Evolutionary conservation across 139 green algal genomes (phyloP), one percentile per base, ranked within the genome.

Genomic region (Coccomyxa sp.): DNA sequence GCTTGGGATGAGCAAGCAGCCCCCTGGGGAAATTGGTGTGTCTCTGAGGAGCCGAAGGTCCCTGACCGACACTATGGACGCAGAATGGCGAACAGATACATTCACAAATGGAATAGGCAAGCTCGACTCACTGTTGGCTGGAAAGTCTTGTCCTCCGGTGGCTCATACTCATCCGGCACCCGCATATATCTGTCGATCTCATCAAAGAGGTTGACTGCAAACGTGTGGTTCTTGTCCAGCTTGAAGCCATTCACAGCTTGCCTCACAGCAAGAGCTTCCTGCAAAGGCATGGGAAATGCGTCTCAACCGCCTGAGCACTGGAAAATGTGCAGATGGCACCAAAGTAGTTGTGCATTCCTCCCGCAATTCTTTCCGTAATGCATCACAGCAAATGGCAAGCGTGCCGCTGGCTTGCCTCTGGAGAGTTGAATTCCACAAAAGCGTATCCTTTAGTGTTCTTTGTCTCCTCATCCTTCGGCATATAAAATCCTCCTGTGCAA

Each of bases 161-260:
- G 76, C 68, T 79, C 80, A 79, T 95, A 96, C 82, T 89, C 79
- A 15, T 94, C 91, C 21, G 92, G 87, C 28, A 94, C 88, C 58
- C 82, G 81, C 59, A 79, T 82, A 28, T 95, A 93, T 76, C 91
- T 92, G 23, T 98, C 96, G 78, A 98, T 92, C 85, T 99, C 97
- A 79, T 99, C 95, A 87, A 98, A 98, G 85, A 97, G 93, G 74
- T 85, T 94, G 27, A 98, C 93, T 9, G 85, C 87, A 85, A 99
- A 98, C n/a, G 91, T 92, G 93, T 99, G 97, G 28, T 82, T 89
- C 93, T 98, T 99, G 92, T 99, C 97, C 67, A 99, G 93, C 88
- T 95, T 92, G 89, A 98, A 98, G 13, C 93, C 93, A 82, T 98
- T 87, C 0, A 87, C 90, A 77, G 90, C 85, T 66, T 88, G 76